These are phyloP conservation scores for Trichosanthes truncata DNA, from an alignment of 306 rosid genomes.

Conservation along the genomic window DNA sequence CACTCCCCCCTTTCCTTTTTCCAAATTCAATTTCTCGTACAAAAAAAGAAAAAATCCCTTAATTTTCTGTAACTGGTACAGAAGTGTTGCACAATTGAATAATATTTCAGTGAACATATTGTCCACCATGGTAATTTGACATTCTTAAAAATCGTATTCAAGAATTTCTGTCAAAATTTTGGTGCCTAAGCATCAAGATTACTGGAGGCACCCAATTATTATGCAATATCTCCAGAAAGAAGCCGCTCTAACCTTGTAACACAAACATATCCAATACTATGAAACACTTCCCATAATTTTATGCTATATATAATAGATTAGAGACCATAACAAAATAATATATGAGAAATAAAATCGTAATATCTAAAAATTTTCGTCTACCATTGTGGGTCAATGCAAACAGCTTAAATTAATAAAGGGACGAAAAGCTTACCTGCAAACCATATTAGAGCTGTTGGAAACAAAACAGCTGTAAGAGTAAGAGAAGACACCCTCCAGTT, in stretches of 20 bases:
- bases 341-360: background rate
- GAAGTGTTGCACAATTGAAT: too few relatives aligned
- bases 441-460: slow-evolving; percentile 66
- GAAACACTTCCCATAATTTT: background rate
- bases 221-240: background rate
- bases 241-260: background rate
- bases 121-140: background rate
- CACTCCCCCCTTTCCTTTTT: too few relatives aligned
- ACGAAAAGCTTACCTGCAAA: slow-evolving; percentile 45
- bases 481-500: slow-evolving; percentile 65
- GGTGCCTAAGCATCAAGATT: background rate
- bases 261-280: background rate
- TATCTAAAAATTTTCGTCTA: background rate
- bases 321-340: background rate
- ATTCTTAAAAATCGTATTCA: background rate
- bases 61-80: too few relatives aligned
- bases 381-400: background rate
- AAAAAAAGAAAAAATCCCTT: too few relatives aligned
- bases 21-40: too few relatives aligned
- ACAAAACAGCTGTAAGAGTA: slow-evolving; percentile 53
- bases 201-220: background rate
- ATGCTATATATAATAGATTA: background rate
- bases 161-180: background rate
- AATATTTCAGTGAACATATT: background rate
- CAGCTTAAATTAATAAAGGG: background rate